Evolutionary conservation across 2,329 filamentous ascomycete genomes (phyloP).

Genomic region (Dryadomyces quercivorus): DNA sequence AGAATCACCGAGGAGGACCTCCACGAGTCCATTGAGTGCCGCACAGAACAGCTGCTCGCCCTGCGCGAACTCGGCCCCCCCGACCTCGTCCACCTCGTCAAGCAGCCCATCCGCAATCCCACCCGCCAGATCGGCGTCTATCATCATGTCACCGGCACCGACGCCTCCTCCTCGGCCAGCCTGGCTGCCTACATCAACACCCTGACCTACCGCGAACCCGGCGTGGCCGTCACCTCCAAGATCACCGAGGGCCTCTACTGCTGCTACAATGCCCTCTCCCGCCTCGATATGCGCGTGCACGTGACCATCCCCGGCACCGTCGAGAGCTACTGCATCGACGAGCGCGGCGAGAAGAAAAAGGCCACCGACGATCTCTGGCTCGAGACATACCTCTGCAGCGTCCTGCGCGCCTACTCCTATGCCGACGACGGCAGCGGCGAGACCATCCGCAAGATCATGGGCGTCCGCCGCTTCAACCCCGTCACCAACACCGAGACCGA

Average conservation of each 20-base stretch:
- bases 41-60: slow-evolving; percentile 75
- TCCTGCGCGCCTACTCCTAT: slow-evolving; percentile 89
- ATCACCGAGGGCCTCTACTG: slow-evolving; percentile 92
- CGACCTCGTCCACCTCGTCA: slow-evolving; percentile 89
- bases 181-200: slow-evolving; percentile 98
- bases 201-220: slow-evolving; percentile 77
- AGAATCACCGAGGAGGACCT: slow-evolving; percentile 92
- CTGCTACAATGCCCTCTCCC: slow-evolving; percentile 98
- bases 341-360: slow-evolving; percentile 87
- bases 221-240: slow-evolving; percentile 65
- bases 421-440: slow-evolving; percentile 92
- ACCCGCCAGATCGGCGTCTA: slow-evolving; percentile 77
- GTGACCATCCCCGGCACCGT: slow-evolving; percentile 94
- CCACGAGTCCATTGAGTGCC: slow-evolving; percentile 81
- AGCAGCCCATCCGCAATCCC: slow-evolving; percentile 48
- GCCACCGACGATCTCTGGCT: slow-evolving; percentile 92
- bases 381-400: slow-evolving; percentile 92
- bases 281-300: slow-evolving; percentile 95
- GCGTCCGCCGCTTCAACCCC: slow-evolving; percentile 93
- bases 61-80: slow-evolving; percentile 91
- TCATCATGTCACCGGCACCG: slow-evolving; percentile 93
- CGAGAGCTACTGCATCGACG: slow-evolving; percentile 95
- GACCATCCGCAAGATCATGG: slow-evolving; percentile 90
- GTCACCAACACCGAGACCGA: slow-evolving; percentile 97
- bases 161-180: slow-evolving; percentile 94